Evolutionary conservation across 2,329 filamentous ascomycete genomes (phyloP).

Genomic region (Calonectria fujianensis): DNA sequence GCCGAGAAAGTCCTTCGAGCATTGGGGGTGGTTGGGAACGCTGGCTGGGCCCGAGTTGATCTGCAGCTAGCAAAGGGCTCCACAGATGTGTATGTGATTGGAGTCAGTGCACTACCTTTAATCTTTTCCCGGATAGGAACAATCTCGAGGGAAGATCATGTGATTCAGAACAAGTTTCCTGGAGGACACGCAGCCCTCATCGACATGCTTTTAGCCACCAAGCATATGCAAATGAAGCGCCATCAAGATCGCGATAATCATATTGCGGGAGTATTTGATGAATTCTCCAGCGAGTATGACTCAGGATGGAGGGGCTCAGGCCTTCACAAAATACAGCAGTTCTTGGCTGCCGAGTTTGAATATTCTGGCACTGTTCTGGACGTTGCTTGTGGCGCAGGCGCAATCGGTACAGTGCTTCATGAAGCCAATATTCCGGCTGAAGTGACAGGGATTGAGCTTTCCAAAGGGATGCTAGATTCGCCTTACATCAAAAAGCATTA

Average conservation of each 20-base stretch:
- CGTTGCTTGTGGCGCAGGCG: constrained; percentile 3
- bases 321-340: neutral
- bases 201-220: neutral
- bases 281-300: neutral
- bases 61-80: neutral
- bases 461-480: constrained; percentile 1
- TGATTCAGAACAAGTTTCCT: neutral
- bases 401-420: neutral
- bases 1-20: neutral
- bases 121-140: neutral
- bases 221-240: constrained; percentile 8
- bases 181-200: neutral
- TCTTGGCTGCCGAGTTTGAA: neutral
- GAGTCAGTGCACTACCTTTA: neutral
- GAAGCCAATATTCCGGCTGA: neutral
- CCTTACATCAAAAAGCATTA: neutral
- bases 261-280: neutral
- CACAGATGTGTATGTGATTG: neutral
- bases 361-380: constrained; percentile 4
- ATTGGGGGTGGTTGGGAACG: neutral
- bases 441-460: neutral
- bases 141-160: neutral
- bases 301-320: neutral
- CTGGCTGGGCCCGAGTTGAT: constrained; percentile 4
- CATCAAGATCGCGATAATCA: neutral